These are phyloP conservation scores for Kondoa subrosea DNA, from an alignment of 768 basidiomycete genomes.

Conservation along the genomic window DNA sequence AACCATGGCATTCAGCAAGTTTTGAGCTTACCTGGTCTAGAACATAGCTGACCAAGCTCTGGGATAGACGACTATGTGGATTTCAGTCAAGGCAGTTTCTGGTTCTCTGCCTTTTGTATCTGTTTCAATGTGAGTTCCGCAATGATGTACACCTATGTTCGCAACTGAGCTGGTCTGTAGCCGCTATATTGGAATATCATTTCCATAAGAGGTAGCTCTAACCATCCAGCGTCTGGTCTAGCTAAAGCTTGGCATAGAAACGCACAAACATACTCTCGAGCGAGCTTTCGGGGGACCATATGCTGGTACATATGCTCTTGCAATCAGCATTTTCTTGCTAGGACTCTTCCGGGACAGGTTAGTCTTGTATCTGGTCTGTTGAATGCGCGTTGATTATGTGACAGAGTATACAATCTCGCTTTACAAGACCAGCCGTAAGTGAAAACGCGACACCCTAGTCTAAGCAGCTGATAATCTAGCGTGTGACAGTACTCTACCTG, in stretches of 20 bases:
- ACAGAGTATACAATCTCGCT: constrained; percentile 53
- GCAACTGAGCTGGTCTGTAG: constrained; percentile 35
- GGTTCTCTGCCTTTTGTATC: constrained; percentile 50
- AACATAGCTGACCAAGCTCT: not conserved
- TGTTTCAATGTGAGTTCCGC: constrained; percentile 39
- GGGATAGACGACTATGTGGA: constrained; percentile 38
- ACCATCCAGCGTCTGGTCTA: not conserved
- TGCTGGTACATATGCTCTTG: constrained; percentile 69
- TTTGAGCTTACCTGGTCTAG: too few relatives aligned
- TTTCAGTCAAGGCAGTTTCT: constrained; percentile 48
- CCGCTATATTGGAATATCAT: constrained; percentile 92
- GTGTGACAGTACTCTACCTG: too few relatives aligned
- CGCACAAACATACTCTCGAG: constrained; percentile 73
- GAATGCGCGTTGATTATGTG: not conserved
- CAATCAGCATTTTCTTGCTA: constrained; percentile 62
- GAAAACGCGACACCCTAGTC: too few relatives aligned
- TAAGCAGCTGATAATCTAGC: too few relatives aligned
- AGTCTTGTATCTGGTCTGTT: not conserved
- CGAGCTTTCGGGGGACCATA: constrained; percentile 55
- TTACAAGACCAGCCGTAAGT: constrained; percentile 57
- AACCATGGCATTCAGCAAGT: too few relatives aligned
- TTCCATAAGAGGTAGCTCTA: constrained; percentile 35
- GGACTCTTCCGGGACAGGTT: constrained; percentile 72
- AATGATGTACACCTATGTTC: not conserved
- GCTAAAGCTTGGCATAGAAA: constrained; percentile 38